Percentiles rank a stretch among this genome's conserved stretches.
Conservation (phyloP, 495 filamentous ascomycete genomes). For the Halenospora varia region DNA sequence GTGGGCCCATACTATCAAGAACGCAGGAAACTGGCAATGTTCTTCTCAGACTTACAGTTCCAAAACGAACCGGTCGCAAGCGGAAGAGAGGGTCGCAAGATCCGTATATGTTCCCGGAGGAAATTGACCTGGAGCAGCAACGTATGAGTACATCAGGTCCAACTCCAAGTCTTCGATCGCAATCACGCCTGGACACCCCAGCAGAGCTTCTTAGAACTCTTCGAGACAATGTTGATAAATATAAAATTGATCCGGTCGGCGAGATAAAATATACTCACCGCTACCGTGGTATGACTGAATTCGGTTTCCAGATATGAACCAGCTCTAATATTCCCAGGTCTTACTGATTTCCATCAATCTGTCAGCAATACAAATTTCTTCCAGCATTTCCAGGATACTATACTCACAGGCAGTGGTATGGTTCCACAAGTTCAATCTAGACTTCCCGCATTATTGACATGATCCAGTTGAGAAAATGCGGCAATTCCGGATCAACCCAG, state of each 20-base stretch:
- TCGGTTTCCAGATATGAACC: not conserved
- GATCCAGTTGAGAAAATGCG: conserved; percentile 49
- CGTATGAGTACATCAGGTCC: conserved; percentile 16
- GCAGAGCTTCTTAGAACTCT: conserved; percentile 58
- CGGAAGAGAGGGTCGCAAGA: conserved; percentile 68
- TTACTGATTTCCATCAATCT: conserved; percentile 73
- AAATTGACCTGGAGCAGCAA: not conserved
- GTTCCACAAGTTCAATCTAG: not conserved
- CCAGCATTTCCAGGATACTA: conserved; percentile 56
- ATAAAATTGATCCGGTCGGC: conserved; percentile 68
- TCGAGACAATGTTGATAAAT: conserved; percentile 64
- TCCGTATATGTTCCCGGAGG: conserved; percentile 44
- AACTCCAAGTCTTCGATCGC: conserved; percentile 29
- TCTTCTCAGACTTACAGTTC: conserved; percentile 80
- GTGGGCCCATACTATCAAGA: conserved; percentile 68
- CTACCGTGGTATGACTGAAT: conserved; percentile 62
- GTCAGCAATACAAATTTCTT: conserved; percentile 58
- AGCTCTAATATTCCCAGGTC: conserved; percentile 32
- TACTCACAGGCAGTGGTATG: conserved; percentile 61
- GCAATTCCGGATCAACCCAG: conserved; percentile 66
- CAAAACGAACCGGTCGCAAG: conserved; percentile 80
- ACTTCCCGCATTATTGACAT: conserved; percentile 7
- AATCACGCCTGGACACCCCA: conserved; percentile 37
- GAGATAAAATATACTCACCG: conserved; percentile 76
- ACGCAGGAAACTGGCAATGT: conserved; percentile 71